These are phyloP conservation scores for Blastomyces gilchristii DNA, from an alignment of 2,329 filamentous ascomycete species.

Conservation along the genomic window DNA sequence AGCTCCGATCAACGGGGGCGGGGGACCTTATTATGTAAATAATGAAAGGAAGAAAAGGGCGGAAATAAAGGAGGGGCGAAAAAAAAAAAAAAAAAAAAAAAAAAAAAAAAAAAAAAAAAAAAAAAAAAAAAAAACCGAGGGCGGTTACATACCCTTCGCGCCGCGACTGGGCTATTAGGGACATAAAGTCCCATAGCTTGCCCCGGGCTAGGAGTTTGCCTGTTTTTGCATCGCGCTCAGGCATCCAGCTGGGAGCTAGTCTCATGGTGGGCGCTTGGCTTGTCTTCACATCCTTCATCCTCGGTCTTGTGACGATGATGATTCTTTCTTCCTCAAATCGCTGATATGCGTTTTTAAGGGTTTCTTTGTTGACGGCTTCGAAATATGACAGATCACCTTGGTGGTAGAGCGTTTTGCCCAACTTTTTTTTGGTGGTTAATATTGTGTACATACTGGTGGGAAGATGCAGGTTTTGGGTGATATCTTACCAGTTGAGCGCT, in stretches of 20 bases:
- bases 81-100: neutral
- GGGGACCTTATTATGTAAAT: neutral
- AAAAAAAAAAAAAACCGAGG: too few species aligned
- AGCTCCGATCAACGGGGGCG: neutral
- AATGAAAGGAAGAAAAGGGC: neutral
- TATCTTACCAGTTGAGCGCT: constrained; percentile 62
- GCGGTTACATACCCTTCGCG: constrained; percentile 56
- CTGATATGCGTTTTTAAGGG: constrained; percentile 82
- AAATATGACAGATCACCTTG: constrained; percentile 96
- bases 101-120: neutral
- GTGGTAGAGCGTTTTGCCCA: constrained; percentile 94
- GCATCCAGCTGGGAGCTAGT: constrained; percentile 65
- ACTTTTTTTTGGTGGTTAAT: constrained; percentile 34
- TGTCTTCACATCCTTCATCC: constrained; percentile 45
- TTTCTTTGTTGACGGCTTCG: constrained; percentile 97
- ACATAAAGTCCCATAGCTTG: constrained; percentile 81
- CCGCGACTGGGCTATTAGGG: constrained; percentile 70
- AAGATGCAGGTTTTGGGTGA: constrained; percentile 10
- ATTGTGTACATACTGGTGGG: neutral
- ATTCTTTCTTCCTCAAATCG: constrained; percentile 88
- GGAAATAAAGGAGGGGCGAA: neutral
- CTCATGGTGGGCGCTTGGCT: constrained; percentile 42
- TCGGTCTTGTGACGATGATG: constrained; percentile 56
- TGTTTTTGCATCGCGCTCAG: constrained; percentile 51
- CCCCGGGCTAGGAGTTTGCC: constrained; percentile 59